Conservation (phyloP, 768 basidiomycete species). For the Pulveroboletus sp. region DNA sequence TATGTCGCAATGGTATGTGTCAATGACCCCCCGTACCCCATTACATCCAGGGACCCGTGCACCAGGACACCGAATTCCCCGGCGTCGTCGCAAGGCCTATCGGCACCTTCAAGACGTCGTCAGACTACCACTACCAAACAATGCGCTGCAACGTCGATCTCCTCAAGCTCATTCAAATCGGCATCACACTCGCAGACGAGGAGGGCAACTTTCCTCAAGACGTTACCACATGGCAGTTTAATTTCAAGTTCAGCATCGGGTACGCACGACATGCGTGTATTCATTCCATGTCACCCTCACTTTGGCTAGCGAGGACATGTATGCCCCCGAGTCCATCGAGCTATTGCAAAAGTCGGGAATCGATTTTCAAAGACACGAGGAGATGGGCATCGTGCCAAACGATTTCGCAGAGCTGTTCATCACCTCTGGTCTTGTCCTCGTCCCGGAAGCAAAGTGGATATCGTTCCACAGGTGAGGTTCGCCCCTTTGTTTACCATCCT, state of each 20-base stretch:
- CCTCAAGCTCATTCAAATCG: constrained; percentile 96
- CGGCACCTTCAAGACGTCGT: constrained; percentile 92
- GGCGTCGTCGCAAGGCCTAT: constrained; percentile 98
- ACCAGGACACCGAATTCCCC: constrained; percentile 97
- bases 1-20: constrained; percentile 88
- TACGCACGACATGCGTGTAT: constrained; percentile 34
- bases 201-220: constrained; percentile 90
- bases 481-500: not conserved
- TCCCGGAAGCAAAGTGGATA: constrained; percentile 91
- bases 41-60: constrained; percentile 1
- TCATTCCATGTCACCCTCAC: not conserved
- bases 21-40: constrained; percentile 13
- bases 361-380: constrained; percentile 91
- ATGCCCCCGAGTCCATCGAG: constrained; percentile 95
- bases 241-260: constrained; percentile 91
- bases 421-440: constrained; percentile 89
- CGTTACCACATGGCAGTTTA: constrained; percentile 97
- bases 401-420: constrained; percentile 97
- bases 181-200: constrained; percentile 91
- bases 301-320: constrained; percentile 87
- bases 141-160: constrained; percentile 99
- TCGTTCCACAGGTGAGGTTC: constrained; percentile 88
- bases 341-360: constrained; percentile 92
- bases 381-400: constrained; percentile 87
- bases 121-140: constrained; percentile 99